These are phyloP conservation scores for Fistulifera solaris DNA, from an alignment of 108 stramenopile species.

Conservation along the genomic window DNA sequence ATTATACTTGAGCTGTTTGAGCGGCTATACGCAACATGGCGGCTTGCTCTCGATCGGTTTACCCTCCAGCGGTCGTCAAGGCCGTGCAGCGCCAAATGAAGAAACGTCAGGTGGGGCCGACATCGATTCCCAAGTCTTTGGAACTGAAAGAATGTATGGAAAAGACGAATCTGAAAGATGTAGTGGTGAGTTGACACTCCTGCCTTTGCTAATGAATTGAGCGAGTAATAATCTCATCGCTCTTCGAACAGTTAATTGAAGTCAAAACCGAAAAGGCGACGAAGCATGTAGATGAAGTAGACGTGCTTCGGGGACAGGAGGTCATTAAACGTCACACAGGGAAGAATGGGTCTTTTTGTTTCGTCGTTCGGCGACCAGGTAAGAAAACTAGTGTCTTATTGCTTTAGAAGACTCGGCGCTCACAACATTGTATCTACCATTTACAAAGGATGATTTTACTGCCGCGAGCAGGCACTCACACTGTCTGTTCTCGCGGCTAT, in stretches of 20 bases:
- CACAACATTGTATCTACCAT: not conserved
- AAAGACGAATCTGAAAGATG: slow-evolving; percentile 5
- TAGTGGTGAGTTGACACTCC: slow-evolving; percentile 8
- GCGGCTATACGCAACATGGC: not conserved
- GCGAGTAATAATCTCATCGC: not conserved
- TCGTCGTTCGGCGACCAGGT: slow-evolving; percentile 42
- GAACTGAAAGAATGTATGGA: not conserved
- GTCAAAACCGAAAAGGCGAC: not conserved
- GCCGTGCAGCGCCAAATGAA: slow-evolving; percentile 5
- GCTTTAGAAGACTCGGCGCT: not conserved
- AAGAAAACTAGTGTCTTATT: not conserved
- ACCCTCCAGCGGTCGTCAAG: not conserved
- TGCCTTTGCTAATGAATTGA: not conserved
- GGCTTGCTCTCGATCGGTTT: slow-evolving; percentile 2
- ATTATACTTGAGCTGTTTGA: too few species aligned
- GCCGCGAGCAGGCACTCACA: slow-evolving; percentile 66
- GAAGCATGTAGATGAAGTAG: slow-evolving; percentile 5
- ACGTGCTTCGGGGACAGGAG: slow-evolving; percentile 12
- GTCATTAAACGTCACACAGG: slow-evolving; percentile 11
- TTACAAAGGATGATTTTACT: slow-evolving; percentile 50
- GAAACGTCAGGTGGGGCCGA: not conserved
- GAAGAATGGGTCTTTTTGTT: slow-evolving; percentile 11
- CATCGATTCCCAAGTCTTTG: not conserved
- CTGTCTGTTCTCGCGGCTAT: slow-evolving; percentile 39
- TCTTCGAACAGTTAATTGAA: slow-evolving; percentile 3